A percentile compares a stretch with the other conserved stretches of the same genome.
phyloP scores from a whole-genome alignment of 2,329 filamentous ascomycete species.

The Epicoccum nigrum region DNA sequence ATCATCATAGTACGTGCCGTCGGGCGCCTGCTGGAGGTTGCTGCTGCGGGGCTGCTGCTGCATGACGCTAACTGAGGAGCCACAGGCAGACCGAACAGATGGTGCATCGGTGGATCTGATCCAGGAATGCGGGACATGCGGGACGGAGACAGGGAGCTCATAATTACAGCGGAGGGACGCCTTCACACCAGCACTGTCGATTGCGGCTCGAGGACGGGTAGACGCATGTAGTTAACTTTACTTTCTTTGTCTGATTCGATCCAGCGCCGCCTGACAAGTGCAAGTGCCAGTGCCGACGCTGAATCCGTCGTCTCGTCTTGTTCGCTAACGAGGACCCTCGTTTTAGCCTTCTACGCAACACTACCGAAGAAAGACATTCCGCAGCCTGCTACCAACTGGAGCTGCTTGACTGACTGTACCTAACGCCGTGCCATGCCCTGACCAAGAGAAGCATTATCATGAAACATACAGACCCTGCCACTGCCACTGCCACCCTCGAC shows the following conservation, averaged over 20 bases:
- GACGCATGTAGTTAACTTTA: slow-evolving; percentile 17
- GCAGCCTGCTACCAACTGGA: slow-evolving; percentile 25
- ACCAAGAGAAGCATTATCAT: slow-evolving; percentile 43
- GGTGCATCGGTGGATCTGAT: slow-evolving; percentile 14
- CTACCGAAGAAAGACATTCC: slow-evolving; percentile 27
- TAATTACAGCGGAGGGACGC: slow-evolving; percentile 14
- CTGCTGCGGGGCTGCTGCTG: slow-evolving; percentile 21
- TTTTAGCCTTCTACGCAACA: slow-evolving; percentile 12
- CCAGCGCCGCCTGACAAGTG: slow-evolving; percentile 19
- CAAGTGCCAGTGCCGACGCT: slow-evolving; percentile 1
- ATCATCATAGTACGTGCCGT: slow-evolving; percentile 31
- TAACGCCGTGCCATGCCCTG: slow-evolving; percentile 49
- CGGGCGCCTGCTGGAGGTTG: slow-evolving; percentile 39
- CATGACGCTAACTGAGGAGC: slow-evolving; percentile 26
- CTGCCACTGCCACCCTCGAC: slow-evolving; percentile 25
- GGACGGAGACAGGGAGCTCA: slow-evolving; percentile 10
- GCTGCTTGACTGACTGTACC: slow-evolving; percentile 29
- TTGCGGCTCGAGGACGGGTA: slow-evolving; percentile 7
- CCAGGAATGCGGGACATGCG: slow-evolving; percentile 11
- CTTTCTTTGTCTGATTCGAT: slow-evolving; percentile 34
- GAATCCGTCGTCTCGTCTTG: slow-evolving; percentile 23
- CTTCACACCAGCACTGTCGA: slow-evolving; percentile 8
- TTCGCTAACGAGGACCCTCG: slow-evolving; percentile 23
- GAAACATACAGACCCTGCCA: slow-evolving; percentile 28
- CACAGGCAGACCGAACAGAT: slow-evolving; percentile 7